Conservation (phyloP, 345 rosid genomes). For the Camelina hispida region DNA sequence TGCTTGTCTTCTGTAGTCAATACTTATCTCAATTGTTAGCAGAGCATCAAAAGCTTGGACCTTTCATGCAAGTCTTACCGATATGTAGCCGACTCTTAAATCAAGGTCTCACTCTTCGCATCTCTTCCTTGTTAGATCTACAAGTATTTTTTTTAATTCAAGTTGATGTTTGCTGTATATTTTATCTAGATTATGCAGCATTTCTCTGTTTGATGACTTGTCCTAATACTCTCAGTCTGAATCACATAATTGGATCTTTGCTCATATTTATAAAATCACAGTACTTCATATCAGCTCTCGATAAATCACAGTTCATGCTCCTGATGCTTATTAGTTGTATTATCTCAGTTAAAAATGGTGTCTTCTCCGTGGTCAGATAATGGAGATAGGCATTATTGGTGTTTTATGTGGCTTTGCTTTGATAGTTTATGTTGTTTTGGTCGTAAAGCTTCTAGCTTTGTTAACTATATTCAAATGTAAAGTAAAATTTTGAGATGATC, state of each 20-base stretch:
- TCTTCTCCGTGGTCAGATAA: neutral
- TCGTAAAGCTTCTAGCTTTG: neutral
- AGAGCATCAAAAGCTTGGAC: slow-evolving; percentile 97
- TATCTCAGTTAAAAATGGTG: slow-evolving; percentile 1
- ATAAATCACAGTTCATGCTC: neutral
- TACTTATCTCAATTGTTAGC: slow-evolving; percentile 87
- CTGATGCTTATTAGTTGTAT: slow-evolving; percentile 1
- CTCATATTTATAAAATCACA: neutral
- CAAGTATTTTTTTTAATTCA: slow-evolving; percentile 33
- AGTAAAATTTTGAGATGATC: neutral
- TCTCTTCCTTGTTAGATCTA: slow-evolving; percentile 62
- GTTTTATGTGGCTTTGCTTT: slow-evolving; percentile 30
- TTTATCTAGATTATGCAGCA: slow-evolving; percentile 1
- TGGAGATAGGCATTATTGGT: slow-evolving; percentile 3
- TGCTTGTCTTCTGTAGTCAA: slow-evolving; percentile 56
- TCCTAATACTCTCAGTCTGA: neutral
- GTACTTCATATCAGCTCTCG: neutral
- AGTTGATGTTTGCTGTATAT: slow-evolving; percentile 2
- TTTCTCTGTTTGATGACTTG: slow-evolving; percentile 19
- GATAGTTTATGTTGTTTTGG: slow-evolving; percentile 7
- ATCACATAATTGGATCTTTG: slow-evolving; percentile 8
- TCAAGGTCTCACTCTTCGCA: slow-evolving; percentile 64
- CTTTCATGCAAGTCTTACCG: slow-evolving; percentile 93
- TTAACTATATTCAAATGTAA: slow-evolving; percentile 8
- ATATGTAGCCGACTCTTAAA: slow-evolving; percentile 87